These are phyloP conservation scores for Millerago galiae DNA, from an alignment of 805 yeast genomes.

Conservation along the genomic window DNA sequence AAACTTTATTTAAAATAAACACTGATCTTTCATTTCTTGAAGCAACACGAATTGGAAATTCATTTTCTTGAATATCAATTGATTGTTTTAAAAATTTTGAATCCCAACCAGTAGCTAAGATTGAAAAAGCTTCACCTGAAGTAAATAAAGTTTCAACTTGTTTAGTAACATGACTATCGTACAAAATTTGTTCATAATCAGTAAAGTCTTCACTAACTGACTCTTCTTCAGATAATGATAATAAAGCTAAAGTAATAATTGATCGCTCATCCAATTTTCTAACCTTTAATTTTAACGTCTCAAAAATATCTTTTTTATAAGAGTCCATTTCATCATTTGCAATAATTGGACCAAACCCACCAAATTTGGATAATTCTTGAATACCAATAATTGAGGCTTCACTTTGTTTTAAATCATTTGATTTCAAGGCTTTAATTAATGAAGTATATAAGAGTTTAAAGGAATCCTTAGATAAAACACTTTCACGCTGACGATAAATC, in stretches of 20 bases:
- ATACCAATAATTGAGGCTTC: constrained; percentile 23
- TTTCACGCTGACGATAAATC: constrained; percentile 12
- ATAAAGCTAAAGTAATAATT: constrained; percentile 46
- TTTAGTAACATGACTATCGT: constrained; percentile 56
- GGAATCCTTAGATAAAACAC: background rate
- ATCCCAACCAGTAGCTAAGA: constrained; percentile 70
- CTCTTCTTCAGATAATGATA: constrained; percentile 35
- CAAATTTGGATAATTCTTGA: constrained; percentile 33
- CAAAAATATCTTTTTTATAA: constrained; percentile 23
- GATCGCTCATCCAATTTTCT: constrained; percentile 56
- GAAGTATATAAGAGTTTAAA: background rate
- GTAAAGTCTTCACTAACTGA: constrained; percentile 25
- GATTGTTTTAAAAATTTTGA: constrained; percentile 47
- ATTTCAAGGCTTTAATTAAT: constrained; percentile 5
- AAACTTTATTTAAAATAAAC: constrained; percentile 39
- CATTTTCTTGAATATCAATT: constrained; percentile 42
- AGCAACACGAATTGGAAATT: constrained; percentile 2
- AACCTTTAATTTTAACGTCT: constrained; percentile 32
- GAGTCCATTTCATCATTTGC: constrained; percentile 15
- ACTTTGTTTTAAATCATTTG: constrained; percentile 7
- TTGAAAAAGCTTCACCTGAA: constrained; percentile 76
- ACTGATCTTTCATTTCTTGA: constrained; percentile 11
- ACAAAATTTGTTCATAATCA: constrained; percentile 34
- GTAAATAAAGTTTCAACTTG: constrained; percentile 73
- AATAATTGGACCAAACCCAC: constrained; percentile 25